phyloP scores from a whole-genome alignment of 139 green algal genomes.

The Tetraselmis striata region DNA sequence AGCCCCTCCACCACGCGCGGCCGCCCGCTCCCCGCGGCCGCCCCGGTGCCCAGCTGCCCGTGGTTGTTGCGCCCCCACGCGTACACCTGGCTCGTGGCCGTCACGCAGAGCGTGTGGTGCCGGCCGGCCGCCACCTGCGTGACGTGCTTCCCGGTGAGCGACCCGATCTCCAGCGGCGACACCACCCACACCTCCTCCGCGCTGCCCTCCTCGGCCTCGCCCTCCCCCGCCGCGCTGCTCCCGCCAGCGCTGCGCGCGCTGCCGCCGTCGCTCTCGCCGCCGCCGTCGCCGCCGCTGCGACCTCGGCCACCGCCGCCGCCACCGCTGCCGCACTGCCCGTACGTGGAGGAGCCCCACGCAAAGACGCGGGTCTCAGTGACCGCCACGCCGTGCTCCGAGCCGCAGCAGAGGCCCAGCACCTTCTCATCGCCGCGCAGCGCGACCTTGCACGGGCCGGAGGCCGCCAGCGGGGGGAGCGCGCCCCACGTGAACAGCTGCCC shows the following conservation, averaged over 20 bases:
- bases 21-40: constrained; percentile 39
- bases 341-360: constrained; percentile 70
- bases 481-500: constrained; percentile 12
- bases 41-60: constrained; percentile 73
- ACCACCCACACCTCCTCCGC: constrained; percentile 53
- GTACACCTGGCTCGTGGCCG: constrained; percentile 71
- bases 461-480: background rate
- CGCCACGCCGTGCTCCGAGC: constrained; percentile 69
- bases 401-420: constrained; percentile 29
- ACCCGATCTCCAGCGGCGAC: constrained; percentile 31
- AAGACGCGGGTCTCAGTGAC: constrained; percentile 69
- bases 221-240: constrained; percentile 8
- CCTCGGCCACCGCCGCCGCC: constrained; percentile 41
- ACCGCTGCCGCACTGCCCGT: constrained; percentile 61
- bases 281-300: constrained; percentile 29
- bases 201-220: constrained; percentile 41
- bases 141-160: constrained; percentile 1
- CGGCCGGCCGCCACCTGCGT: constrained; percentile 62
- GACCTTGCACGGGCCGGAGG: background rate
- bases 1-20: constrained; percentile 61
- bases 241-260: background rate
- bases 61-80: constrained; percentile 66
- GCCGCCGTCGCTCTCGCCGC: constrained; percentile 2
- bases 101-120: constrained; percentile 76
- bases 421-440: constrained; percentile 9